These are phyloP conservation scores for Ophiocordyceps camponoti-saundersi DNA, from an alignment of 2,329 filamentous ascomycete genomes.

Conservation along the genomic window DNA sequence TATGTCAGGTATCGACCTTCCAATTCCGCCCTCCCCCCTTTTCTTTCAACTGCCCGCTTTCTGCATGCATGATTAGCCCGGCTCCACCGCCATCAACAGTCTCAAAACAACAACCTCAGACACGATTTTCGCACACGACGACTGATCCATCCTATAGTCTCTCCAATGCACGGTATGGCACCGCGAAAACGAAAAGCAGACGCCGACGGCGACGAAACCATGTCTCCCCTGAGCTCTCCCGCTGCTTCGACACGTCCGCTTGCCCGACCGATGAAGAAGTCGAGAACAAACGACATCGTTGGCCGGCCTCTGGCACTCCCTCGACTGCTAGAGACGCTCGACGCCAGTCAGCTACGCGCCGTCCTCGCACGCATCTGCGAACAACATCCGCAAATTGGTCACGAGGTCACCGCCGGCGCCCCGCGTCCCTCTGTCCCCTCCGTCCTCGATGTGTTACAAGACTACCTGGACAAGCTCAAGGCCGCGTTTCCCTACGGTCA, in stretches of 20 bases:
- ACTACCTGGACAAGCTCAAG: conserved; percentile 66
- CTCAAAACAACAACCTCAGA: neutral
- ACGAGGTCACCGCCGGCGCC: conserved; percentile 69
- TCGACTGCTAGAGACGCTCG: conserved; percentile 86
- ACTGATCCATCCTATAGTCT: conserved; percentile 8
- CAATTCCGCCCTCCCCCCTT: neutral
- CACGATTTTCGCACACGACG: neutral
- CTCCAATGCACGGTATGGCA: conserved; percentile 35
- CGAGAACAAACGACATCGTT: conserved; percentile 44
- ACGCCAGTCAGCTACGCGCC: conserved; percentile 65
- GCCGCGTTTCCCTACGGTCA: conserved; percentile 75
- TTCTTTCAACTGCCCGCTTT: neutral
- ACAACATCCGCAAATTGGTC: conserved; percentile 67
- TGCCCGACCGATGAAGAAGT: conserved; percentile 46
- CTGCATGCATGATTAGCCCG: neutral
- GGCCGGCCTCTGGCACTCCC: conserved; percentile 38
- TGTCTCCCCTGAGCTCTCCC: conserved; percentile 72
- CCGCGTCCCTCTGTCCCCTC: conserved; percentile 75
- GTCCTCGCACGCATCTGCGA: conserved; percentile 87
- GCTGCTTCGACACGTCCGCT: conserved; percentile 54
- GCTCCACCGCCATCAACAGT: neutral
- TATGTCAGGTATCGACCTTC: conserved; percentile 26
- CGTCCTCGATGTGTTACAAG: conserved; percentile 61
- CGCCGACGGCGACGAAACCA: conserved; percentile 68
- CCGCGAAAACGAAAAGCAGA: conserved; percentile 75